Base-by-base conservation (phyloP, 2,329 filamentous ascomycete genomes). In the Nothophaeocryptopus gaeumannii region DNA sequence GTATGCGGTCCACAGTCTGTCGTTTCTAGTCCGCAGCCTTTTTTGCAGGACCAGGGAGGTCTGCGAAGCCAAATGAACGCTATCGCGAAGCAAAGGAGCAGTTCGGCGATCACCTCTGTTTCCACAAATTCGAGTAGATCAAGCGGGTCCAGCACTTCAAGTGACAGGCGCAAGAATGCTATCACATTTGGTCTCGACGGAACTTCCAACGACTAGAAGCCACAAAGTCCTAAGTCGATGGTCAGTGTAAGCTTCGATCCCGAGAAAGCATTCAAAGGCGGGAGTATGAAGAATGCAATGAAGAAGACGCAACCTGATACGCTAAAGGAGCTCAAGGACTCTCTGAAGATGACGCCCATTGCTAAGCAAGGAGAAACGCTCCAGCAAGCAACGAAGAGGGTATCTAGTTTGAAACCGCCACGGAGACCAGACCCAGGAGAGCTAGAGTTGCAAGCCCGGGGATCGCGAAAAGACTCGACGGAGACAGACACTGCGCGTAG, bases 261-360 rank as follows among this genome's bases (percentile, higher is more conserved):
- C 9, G 33, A 46, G 31, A 53, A 36, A 30, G 46, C 26, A n/a
- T 20, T 36, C 32, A 33, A 32, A 13, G 36, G 39, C 29, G 38
- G 36, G 5, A 50, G 46, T 34, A n/a, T 46, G 26, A 34, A 33
- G 39, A 12, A 40, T 15, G 39, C 38, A 11, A 29, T 13, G 5
- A 14, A 32, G 30, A 37, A 39, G 15, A 31, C 16, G 4, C 31
- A 38, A 11, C n/a, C 35, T 14, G 40, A 34, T 13, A 43, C 36
- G n/a, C 38, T 56, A 9, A 31, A 53, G 16, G 30, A 52, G 12
- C 13, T 55, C 26, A 54, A 53, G 35, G 35, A 43, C n/a, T 55
- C 56, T 7, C 39, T 59, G 9, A 41, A 37, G 16, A 59, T 59
- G 56, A 59, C 54, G 12, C 56, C 54, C 20, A 51, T 59, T 37